Evolutionary conservation across 805 yeast genomes (phyloP).

Genomic region (Wickerhamiella qilinensis): DNA sequence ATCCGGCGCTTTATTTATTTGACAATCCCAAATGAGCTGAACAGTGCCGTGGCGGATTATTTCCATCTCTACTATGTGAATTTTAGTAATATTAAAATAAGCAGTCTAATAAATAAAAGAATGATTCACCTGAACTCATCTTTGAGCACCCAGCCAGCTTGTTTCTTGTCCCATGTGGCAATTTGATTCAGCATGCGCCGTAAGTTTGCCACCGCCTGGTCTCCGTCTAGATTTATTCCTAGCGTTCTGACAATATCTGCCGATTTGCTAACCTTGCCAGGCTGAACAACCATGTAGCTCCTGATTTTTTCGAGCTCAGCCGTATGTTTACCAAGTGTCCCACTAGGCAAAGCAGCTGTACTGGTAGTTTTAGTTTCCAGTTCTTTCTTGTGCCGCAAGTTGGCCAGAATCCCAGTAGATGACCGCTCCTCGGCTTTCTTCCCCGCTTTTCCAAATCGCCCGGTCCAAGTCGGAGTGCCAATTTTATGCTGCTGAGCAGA

Average conservation of each 20-base stretch:
- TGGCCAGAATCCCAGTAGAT: slow-evolving; percentile 35
- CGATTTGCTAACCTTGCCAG: slow-evolving; percentile 31
- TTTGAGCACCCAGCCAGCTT: slow-evolving; percentile 50
- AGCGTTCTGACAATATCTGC: slow-evolving; percentile 29
- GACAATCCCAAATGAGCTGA: too few relatives aligned
- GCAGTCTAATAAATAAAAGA: not conserved
- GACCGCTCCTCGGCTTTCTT: slow-evolving; percentile 14
- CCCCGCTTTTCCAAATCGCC: slow-evolving; percentile 78
- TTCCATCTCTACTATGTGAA: too few relatives aligned
- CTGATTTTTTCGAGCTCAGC: slow-evolving; percentile 25
- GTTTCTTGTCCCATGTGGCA: slow-evolving; percentile 46
- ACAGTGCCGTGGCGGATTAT: too few relatives aligned
- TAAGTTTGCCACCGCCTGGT: slow-evolving; percentile 40
- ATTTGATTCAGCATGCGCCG: slow-evolving; percentile 54
- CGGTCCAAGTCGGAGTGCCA: slow-evolving; percentile 95
- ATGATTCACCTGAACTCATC: slow-evolving; percentile 28
- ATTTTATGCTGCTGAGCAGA: slow-evolving; percentile 32
- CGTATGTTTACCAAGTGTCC: slow-evolving; percentile 11
- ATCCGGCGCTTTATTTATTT: not conserved
- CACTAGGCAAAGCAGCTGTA: not conserved
- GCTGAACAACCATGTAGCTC: slow-evolving; percentile 24
- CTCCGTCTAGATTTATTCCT: slow-evolving; percentile 27
- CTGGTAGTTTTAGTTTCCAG: slow-evolving; percentile 17
- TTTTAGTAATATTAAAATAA: not conserved
- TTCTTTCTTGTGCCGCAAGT: slow-evolving; percentile 30